These are phyloP conservation scores for Lentinula detonsa DNA, from an alignment of 768 basidiomycete genomes.

Conservation along the genomic window DNA sequence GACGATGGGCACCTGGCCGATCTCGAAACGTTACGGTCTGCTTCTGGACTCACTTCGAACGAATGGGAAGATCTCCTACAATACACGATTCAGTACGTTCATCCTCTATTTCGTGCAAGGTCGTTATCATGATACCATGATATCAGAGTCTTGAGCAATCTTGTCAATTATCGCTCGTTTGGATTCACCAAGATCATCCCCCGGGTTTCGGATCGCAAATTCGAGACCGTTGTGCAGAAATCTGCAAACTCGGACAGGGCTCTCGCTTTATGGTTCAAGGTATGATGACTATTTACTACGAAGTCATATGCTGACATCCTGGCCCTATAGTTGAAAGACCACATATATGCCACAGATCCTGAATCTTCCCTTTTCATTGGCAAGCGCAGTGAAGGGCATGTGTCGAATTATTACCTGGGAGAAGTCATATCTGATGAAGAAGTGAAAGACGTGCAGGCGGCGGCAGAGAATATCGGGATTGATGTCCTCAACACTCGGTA, in stretches of 20 bases:
- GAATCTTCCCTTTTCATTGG: slow-evolving; percentile 71
- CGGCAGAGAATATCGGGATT: slow-evolving; percentile 69
- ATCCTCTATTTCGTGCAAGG: slow-evolving; percentile 9
- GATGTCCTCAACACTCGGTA: slow-evolving; percentile 83
- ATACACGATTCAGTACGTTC: slow-evolving; percentile 62
- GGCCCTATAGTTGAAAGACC: slow-evolving; percentile 51
- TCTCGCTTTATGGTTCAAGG: slow-evolving; percentile 56
- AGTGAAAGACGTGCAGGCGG: slow-evolving; percentile 67
- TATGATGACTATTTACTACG: slow-evolving; percentile 13
- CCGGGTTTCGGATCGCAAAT: slow-evolving; percentile 53
- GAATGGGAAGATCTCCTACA: slow-evolving; percentile 71
- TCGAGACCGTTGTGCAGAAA: slow-evolving; percentile 52
- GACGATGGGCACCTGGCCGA: slow-evolving; percentile 52
- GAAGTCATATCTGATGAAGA: slow-evolving; percentile 69
- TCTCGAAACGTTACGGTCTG: slow-evolving; percentile 43
- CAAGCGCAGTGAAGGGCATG: slow-evolving; percentile 69
- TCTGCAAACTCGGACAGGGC: slow-evolving; percentile 58
- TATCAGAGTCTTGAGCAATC: slow-evolving; percentile 42
- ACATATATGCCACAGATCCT: slow-evolving; percentile 66
- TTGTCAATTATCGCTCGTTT: slow-evolving; percentile 75
- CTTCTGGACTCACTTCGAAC: slow-evolving; percentile 44
- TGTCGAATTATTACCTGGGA: slow-evolving; percentile 84
- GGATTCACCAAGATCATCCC: slow-evolving; percentile 86
- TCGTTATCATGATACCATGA: not conserved
- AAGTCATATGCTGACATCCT: not conserved